Base-by-base conservation (phyloP, 306 rosid species). In the Lithocarpus polystachyus region DNA sequence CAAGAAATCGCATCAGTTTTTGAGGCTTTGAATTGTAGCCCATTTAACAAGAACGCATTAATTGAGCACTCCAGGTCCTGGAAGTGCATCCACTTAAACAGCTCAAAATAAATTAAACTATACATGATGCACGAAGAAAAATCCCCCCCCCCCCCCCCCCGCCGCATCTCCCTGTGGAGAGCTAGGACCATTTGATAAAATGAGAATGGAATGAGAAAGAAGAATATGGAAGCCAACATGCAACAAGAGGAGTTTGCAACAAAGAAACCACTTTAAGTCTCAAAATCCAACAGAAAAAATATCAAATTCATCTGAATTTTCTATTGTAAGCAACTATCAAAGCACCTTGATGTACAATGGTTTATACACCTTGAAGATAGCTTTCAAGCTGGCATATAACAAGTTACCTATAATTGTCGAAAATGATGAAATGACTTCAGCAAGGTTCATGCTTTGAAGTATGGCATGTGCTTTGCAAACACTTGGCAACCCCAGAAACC, bases 361-460 rank as follows among this genome's bases (percentile, higher is more conserved):
- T 37, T 8, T 15, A 18, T 9, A 35, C 26, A 19, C 52, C 52
- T 33, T 35, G 26, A 33, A 35, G 72, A 68, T n/a, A 6, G 37
- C 37, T 1, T 19, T 31, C 14, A 75, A 76, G 12, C 55, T 20
- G 11, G n/a, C 51, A 13, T 35, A n/a, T 23, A 29, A 57, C 18
- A 57, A 55, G 22, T 75, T 83, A 80, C 84, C 84, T 53, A 3
- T 51, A 68, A 48, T 48, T 20, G 62, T 69, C 26, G 64, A 75
- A 54, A 56, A 65, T 8, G 84, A 75, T 12, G 83, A 74, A 35
- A 20, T 43, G 76, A 22, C 14, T 61, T 51, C 70, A 48, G 73
- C 26, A 26, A 82, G 51, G 78, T 61, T 68, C 70, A 73, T 31
- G 20, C 68, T 57, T 70, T 53, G 85, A 37, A 76, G 18, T 13